Base-by-base conservation (phyloP, 257 asterid species). In the Solanum lycopersicoides region DNA sequence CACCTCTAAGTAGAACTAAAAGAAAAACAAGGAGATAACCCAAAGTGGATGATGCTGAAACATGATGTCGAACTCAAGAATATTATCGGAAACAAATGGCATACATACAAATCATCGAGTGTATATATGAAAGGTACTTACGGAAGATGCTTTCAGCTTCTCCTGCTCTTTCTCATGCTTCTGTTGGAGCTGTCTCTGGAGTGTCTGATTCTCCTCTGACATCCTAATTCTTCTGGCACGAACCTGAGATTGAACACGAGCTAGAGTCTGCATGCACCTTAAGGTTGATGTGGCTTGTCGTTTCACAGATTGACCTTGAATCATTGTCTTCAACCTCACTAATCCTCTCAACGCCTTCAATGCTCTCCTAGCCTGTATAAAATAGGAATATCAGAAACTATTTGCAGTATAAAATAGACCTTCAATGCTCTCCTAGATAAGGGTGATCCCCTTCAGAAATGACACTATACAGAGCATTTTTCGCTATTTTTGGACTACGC, bases 301-400 rank as follows among this genome's bases (percentile, higher is more conserved):
- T 87, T 90, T 92, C 44, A 92, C 94, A 35, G 95, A 90, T 85
- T 92, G 91, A 73, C 98, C 96, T 80, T 88, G 91, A 71, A 95
- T 88, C 92, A 95, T 76, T 35, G 93, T 86, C 89, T 92, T 93
- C 86, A 95, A 93, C 91, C 99, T 91, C 90, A 86, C 91, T 18
- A 95, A 88, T 83, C 98, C 98, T 92, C 93, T 92, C 88, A 94
- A 85, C 37, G 98, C 98, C 88, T 92, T 90, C 93, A 93, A 87
- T 12, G 91, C 92, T 84, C 97, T 93, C 92, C 97, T 93, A 34
- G 95, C 95, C 99, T 97, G 83, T 86, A 83, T 50, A 59, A n/a
- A 71, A 56, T 83, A 82, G 68, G 86, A 89, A 82, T 71, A 86
- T 37, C n/a, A n/a, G 9, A 53, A 42, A 18, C 76, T 74, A 1